Evolutionary conservation across 1,284 basidiomycete species (phyloP).

Genomic region (Trametes hirsuta): DNA sequence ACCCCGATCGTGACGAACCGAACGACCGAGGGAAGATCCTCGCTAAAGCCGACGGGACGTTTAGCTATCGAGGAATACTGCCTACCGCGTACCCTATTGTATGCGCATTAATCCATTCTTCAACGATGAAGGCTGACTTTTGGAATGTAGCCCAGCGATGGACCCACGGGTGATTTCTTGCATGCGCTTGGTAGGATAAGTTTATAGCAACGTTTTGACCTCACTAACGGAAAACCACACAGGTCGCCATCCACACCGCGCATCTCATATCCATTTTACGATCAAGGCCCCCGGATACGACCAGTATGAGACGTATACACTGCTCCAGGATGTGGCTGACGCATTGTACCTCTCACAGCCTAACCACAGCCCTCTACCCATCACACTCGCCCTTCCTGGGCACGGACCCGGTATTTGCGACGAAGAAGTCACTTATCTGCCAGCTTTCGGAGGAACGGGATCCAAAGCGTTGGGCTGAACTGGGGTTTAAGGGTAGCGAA

Average conservation of each 20-base stretch:
- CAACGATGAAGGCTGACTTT: neutral
- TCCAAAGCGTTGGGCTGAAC: slow-evolving; percentile 34
- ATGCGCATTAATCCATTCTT: slow-evolving; percentile 3
- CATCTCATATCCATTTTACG: slow-evolving; percentile 44
- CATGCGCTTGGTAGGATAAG: slow-evolving; percentile 32
- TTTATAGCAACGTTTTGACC: neutral
- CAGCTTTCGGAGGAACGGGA: slow-evolving; percentile 37
- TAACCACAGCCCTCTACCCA: slow-evolving; percentile 45
- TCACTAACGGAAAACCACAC: neutral
- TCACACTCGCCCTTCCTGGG: slow-evolving; percentile 44
- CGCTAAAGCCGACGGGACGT: slow-evolving; percentile 39
- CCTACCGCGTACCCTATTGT: slow-evolving; percentile 43
- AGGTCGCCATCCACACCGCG: slow-evolving; percentile 44
- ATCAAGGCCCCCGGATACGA: slow-evolving; percentile 43
- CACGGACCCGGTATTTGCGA: slow-evolving; percentile 46
- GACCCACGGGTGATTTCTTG: slow-evolving; percentile 41
- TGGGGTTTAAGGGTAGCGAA: slow-evolving; percentile 39
- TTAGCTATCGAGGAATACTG: slow-evolving; percentile 42
- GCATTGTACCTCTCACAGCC: slow-evolving; percentile 16
- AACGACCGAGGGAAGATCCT: slow-evolving; percentile 43
- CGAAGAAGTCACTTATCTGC: slow-evolving; percentile 43
- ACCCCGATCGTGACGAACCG: slow-evolving; percentile 38
- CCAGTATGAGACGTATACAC: slow-evolving; percentile 24
- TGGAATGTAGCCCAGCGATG: slow-evolving; percentile 38
- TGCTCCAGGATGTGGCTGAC: neutral